A percentile compares a stretch with the other conserved stretches of the same genome.
These are phyloP conservation scores for Schizonepeta tenuifolia DNA, from an alignment of 257 asterid genomes.

Conservation along the genomic window DNA sequence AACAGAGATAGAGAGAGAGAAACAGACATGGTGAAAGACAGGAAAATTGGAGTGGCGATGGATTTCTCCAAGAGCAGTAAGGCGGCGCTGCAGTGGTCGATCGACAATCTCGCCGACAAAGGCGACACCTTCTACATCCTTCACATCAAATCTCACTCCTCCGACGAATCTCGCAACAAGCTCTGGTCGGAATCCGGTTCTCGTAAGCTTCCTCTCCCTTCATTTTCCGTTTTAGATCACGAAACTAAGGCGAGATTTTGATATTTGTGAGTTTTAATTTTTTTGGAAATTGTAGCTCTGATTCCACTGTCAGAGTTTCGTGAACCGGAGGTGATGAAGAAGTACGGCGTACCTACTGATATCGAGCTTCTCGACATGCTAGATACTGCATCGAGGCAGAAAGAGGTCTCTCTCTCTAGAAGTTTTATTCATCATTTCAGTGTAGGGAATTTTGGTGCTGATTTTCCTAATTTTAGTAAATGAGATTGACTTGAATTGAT, in stretches of 20 bases:
- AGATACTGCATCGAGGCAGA: slow-evolving; percentile 82
- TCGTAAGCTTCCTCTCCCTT: slow-evolving; percentile 49
- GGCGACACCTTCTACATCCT: slow-evolving; percentile 68
- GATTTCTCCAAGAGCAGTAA: slow-evolving; percentile 93
- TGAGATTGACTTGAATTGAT: slow-evolving; percentile 5
- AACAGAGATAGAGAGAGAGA: not conserved
- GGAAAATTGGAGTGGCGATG: slow-evolving; percentile 82
- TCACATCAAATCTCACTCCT: slow-evolving; percentile 52
- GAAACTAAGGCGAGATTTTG: not conserved
- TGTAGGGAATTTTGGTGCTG: slow-evolving; percentile 3
- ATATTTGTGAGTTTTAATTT: not conserved
- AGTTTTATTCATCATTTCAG: not conserved
- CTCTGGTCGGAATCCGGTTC: slow-evolving; percentile 72
- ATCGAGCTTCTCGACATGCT: slow-evolving; percentile 81
- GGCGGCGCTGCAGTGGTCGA: slow-evolving; percentile 77
- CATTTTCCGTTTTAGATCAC: not conserved
- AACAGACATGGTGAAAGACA: slow-evolving; percentile 63
- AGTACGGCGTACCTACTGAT: slow-evolving; percentile 61
- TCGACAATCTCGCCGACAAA: slow-evolving; percentile 77
- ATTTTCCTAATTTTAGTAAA: not conserved
- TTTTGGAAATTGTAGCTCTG: slow-evolving; percentile 53
- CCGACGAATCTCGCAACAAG: slow-evolving; percentile 48
- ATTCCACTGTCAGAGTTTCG: slow-evolving; percentile 86
- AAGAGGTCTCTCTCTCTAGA: slow-evolving; percentile 55
- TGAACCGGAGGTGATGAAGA: slow-evolving; percentile 68